Base-by-base conservation (phyloP, 1,139 yeast genomes). In the Wickerhamiella pararugosa region DNA sequence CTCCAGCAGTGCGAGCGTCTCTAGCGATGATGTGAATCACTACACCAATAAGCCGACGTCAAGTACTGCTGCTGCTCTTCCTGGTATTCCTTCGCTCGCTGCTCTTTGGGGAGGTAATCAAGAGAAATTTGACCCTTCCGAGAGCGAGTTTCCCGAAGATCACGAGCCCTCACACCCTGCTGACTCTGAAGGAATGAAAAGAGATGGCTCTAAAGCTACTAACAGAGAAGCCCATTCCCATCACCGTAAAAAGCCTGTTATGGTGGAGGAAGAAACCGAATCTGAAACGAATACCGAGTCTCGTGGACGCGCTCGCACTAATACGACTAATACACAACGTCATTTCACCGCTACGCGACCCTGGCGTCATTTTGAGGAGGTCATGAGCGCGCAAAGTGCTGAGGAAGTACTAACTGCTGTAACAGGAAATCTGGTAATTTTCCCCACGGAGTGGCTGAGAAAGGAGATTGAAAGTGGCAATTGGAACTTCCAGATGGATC, bases 401-500 rank as follows among this genome's bases (percentile, higher is more conserved):
- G 87, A 79, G 52, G 65, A 77, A 48, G 65, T 86, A 37, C 65
- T 90, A 50, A 67, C 67, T 41, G 79, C 83, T 45, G 67, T 90
- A n/a, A 80, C 79, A 46, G 99, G 99, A 3, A 81, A 90, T 56
- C 64, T 92, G 53, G 97, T 92, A 4, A 57, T 79, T 27, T 90
- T 87, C 67, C 97, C 98, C 0, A 70, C 83, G 0, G 87, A 84
- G 47, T 92, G 98, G 98, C 69, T 92, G 41, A 67, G 74, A 54
- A 73, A 77, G 47, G 98, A 90, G 59, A 73, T 86, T 40, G 94
- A 86, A 44, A 54, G 58, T 5, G 90, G 83, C 25, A 90, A 92
- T 56, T 90, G 97, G 97, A 86, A 86, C 60, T 87, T 84, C 65
- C 83, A 79, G 52, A 79, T 93, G 43, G 99, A 90, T 58, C 75